Percentiles rank a stretch among this genome's conserved stretches.
Conservation (phyloP, 176 grass and related monocot species). For the Lolium multiflorum region DNA sequence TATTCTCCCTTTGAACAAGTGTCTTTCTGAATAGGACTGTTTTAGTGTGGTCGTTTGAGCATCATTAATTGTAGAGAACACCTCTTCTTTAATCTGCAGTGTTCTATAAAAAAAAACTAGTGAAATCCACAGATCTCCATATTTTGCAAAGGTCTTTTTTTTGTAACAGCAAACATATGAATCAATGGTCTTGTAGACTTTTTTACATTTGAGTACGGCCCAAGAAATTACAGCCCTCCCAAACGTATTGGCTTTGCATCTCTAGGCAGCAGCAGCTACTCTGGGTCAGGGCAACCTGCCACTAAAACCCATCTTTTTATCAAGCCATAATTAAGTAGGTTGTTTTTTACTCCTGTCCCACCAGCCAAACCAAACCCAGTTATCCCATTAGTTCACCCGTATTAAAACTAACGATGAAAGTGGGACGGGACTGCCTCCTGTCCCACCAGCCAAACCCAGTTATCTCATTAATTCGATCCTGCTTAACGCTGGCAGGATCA, state of each 20-base stretch:
- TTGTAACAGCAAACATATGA: neutral
- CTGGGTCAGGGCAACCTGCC: neutral
- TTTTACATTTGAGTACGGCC: neutral
- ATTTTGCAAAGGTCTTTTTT: neutral
- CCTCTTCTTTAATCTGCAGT: neutral
- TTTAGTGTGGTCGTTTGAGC: neutral
- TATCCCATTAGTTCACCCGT: too few relatives aligned
- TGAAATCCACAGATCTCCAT: neutral
- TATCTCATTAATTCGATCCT: too few relatives aligned
- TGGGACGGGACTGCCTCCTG: too few relatives aligned
- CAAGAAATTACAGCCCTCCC: neutral
- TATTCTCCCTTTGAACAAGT: constrained; percentile 18
- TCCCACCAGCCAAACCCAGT: too few relatives aligned
- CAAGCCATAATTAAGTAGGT: constrained; percentile 1
- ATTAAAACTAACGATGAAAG: too few relatives aligned
- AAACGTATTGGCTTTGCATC: neutral
- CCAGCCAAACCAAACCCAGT: too few relatives aligned
- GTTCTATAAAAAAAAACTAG: neutral
- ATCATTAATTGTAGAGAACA: neutral
- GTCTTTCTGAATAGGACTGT: neutral
- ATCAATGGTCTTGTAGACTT: neutral
- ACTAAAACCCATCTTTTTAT: neutral
- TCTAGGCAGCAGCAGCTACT: too few relatives aligned
- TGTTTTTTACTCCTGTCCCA: too few relatives aligned
- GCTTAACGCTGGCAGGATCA: too few relatives aligned